Evolutionary conservation across 2,329 filamentous ascomycete species (phyloP).

Genomic region (Penicillium frequentans): DNA sequence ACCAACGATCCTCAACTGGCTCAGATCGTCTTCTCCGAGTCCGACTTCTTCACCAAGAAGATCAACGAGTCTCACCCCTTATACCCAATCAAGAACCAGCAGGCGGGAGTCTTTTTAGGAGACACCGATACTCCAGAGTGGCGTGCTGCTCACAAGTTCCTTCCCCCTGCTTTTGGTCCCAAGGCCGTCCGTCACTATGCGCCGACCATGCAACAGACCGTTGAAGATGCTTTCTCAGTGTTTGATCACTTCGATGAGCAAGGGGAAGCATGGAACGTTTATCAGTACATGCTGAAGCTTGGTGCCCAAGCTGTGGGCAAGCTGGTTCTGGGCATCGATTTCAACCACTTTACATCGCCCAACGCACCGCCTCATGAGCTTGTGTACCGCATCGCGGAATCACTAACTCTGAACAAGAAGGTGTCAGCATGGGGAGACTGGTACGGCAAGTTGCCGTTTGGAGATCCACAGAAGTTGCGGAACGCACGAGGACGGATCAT

Average conservation of each 20-base stretch:
- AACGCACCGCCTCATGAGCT: conserved; percentile 55
- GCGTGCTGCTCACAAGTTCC: conserved; percentile 58
- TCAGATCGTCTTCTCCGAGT: conserved; percentile 50
- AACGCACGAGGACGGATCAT: conserved; percentile 3
- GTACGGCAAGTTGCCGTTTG: conserved; percentile 60
- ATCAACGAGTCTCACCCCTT: conserved; percentile 42
- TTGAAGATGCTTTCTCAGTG: conserved; percentile 52
- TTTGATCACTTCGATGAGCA: conserved; percentile 51
- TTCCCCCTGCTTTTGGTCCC: conserved; percentile 19
- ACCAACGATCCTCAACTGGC: conserved; percentile 54
- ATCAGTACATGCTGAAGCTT: conserved; percentile 53
- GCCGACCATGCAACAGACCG: conserved; percentile 58
- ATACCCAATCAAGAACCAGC: conserved; percentile 23
- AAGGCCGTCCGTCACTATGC: conserved; percentile 47
- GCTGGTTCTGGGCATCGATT: conserved; percentile 46
- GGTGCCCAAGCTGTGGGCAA: conserved; percentile 47
- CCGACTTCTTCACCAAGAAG: conserved; percentile 55
- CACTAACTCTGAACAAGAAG: conserved; percentile 60
- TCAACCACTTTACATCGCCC: conserved; percentile 44
- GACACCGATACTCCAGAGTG: conserved; percentile 34
- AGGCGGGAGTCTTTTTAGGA: conserved; percentile 33
- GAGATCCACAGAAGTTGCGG: conserved; percentile 43
- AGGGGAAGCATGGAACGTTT: conserved; percentile 49
- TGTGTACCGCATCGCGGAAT: conserved; percentile 52
- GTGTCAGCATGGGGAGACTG: conserved; percentile 55